phyloP scores from a whole-genome alignment of 2,329 filamentous ascomycete genomes.

The Neopestalotiopsis rosae region DNA sequence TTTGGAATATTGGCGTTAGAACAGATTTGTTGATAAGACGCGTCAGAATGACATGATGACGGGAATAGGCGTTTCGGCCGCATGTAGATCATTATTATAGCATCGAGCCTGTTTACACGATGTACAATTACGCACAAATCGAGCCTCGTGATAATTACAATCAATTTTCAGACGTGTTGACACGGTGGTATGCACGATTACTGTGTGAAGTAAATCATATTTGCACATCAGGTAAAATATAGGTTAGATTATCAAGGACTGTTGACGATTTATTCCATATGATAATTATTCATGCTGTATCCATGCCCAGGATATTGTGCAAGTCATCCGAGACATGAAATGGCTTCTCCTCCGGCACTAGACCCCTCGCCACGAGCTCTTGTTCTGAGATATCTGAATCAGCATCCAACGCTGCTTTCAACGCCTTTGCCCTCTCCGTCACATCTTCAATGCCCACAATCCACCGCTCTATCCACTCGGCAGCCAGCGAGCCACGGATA shows the following conservation, averaged over 20 bases:
- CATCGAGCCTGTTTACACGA: background rate
- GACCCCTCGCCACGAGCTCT: constrained; percentile 41
- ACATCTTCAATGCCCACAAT: constrained; percentile 64
- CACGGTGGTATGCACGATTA: too few relatives aligned
- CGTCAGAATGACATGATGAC: background rate
- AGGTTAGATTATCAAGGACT: too few relatives aligned
- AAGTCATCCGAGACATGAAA: constrained; percentile 29
- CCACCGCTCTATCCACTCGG: constrained; percentile 54
- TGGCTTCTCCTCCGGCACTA: constrained; percentile 51
- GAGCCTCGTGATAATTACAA: background rate
- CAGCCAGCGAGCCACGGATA: constrained; percentile 52
- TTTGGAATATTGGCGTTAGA: background rate
- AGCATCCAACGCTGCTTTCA: constrained; percentile 53
- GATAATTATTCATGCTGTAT: too few relatives aligned
- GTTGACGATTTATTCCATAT: too few relatives aligned
- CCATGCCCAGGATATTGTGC: constrained; percentile 9
- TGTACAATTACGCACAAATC: too few relatives aligned
- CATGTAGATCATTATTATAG: background rate
- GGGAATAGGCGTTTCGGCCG: constrained; percentile 1
- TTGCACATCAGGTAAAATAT: too few relatives aligned
- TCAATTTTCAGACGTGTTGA: too few relatives aligned
- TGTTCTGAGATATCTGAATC: constrained; percentile 37
- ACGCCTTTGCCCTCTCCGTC: constrained; percentile 53
- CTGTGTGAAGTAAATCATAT: too few relatives aligned
- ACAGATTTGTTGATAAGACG: background rate